Percentiles rank a stretch among this genome's conserved stretches.
Conservation (phyloP, 352 stramenopile genomes). For the Elongisporangium undulatum region DNA sequence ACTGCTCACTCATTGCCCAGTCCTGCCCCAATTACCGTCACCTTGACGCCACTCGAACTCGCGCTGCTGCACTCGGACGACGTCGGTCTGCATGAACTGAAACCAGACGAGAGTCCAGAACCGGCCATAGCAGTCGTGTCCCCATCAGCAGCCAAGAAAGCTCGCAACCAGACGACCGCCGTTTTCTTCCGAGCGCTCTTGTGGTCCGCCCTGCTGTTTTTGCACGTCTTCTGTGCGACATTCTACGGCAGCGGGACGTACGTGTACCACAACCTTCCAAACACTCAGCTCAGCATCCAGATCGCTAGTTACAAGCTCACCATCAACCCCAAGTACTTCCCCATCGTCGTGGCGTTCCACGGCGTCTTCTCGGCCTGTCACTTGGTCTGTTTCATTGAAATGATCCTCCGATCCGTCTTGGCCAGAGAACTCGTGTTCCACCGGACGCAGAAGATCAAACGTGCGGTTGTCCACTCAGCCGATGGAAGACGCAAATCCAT, state of each 20-base stretch:
- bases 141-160: not conserved
- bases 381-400: not conserved
- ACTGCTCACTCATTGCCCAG: no score
- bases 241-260: not conserved
- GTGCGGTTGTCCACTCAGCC: not conserved
- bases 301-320: not conserved
- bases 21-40: not conserved
- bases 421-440: not conserved
- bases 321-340: not conserved
- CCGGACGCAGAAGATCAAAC: not conserved
- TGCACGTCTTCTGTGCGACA: not conserved
- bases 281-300: not conserved
- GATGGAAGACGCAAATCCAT: not conserved
- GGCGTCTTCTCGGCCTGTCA: not conserved
- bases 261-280: not conserved
- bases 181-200: not conserved
- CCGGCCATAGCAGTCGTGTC: not conserved
- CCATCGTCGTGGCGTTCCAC: not conserved
- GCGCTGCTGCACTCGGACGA: not conserved
- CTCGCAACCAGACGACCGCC: no score
- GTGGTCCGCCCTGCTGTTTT: not conserved
- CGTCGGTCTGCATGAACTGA: not conserved
- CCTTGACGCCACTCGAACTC: not conserved
- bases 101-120: not conserved
- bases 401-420: not conserved